These are phyloP conservation scores for Talaromyces sp. DNA, from an alignment of 2,329 filamentous ascomycete species.

Conservation along the genomic window DNA sequence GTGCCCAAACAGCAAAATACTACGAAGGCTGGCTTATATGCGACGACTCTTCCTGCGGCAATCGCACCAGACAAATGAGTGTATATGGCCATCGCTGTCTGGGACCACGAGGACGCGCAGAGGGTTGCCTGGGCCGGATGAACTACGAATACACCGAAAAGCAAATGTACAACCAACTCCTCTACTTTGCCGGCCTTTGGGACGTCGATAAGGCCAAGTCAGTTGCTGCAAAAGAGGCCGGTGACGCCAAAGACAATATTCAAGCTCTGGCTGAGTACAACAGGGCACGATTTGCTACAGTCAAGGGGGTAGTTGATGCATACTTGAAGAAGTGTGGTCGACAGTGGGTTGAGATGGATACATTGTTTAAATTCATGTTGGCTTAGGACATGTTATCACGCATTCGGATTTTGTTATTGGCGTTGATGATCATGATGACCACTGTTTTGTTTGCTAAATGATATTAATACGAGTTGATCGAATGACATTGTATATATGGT, in stretches of 20 bases:
- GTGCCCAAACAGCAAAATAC: slow-evolving; percentile 74
- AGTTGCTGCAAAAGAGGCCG: slow-evolving; percentile 51
- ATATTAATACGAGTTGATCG: slow-evolving; percentile 6
- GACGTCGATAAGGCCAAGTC: slow-evolving; percentile 79
- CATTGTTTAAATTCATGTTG: slow-evolving; percentile 63
- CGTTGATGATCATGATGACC: slow-evolving; percentile 5
- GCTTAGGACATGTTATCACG: not conserved
- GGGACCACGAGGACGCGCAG: slow-evolving; percentile 78
- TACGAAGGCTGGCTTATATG: slow-evolving; percentile 92
- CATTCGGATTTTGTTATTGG: slow-evolving; percentile 1
- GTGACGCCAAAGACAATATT: slow-evolving; percentile 63
- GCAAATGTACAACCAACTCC: slow-evolving; percentile 87
- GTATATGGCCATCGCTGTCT: slow-evolving; percentile 90
- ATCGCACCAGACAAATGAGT: slow-evolving; percentile 84
- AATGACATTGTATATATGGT: slow-evolving; percentile 12
- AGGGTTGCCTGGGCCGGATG: slow-evolving; percentile 85
- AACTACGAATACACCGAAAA: slow-evolving; percentile 83
- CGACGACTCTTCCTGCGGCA: slow-evolving; percentile 82
- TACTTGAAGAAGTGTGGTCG: slow-evolving; percentile 88
- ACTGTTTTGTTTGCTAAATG: not conserved
- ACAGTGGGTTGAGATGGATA: slow-evolving; percentile 93
- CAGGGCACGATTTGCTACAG: slow-evolving; percentile 70
- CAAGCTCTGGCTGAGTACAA: slow-evolving; percentile 78
- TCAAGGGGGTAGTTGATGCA: slow-evolving; percentile 73
- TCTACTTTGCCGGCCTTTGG: slow-evolving; percentile 82